Evolutionary conservation across 176 grass and related monocot species (phyloP).

Genomic region (Poa pratensis): DNA sequence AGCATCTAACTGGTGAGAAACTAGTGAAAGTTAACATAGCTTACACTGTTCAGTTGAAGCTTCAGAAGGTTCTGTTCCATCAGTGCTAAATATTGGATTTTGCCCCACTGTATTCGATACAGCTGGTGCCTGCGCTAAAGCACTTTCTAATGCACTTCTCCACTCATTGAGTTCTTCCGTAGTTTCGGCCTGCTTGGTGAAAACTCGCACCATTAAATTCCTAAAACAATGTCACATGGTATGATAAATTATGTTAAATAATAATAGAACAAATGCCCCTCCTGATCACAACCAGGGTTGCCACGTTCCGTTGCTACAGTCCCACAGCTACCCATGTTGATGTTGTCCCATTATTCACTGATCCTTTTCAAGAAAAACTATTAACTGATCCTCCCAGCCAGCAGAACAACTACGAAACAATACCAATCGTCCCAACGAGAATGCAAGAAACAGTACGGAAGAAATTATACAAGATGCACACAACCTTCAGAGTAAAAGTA

Average conservation of each 20-base stretch:
- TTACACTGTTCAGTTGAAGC: slow-evolving; percentile 73
- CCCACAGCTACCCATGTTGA: background rate
- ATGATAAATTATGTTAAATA: slow-evolving; percentile 21
- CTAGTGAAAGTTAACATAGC: slow-evolving; percentile 28
- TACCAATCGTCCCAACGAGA: slow-evolving; percentile 16
- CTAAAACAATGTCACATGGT: background rate
- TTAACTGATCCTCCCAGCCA: background rate
- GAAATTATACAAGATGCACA: slow-evolving; percentile 32
- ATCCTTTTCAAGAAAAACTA: background rate
- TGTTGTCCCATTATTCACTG: slow-evolving; percentile 31
- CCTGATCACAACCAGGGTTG: slow-evolving; percentile 12
- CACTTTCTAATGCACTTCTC: slow-evolving; percentile 92
- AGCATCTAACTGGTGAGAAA: slow-evolving; percentile 29
- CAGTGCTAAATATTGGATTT: slow-evolving; percentile 80
- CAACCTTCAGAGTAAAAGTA: slow-evolving; percentile 92
- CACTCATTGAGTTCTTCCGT: slow-evolving; percentile 88
- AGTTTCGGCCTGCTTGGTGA: slow-evolving; percentile 77
- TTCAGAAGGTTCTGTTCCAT: slow-evolving; percentile 61
- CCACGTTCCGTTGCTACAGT: background rate
- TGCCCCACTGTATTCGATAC: slow-evolving; percentile 59
- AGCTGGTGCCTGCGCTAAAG: slow-evolving; percentile 83
- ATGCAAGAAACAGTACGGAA: slow-evolving; percentile 1
- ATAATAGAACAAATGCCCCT: slow-evolving; percentile 12
- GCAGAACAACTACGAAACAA: slow-evolving; percentile 3
- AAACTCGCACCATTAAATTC: slow-evolving; percentile 43